Evolutionary conservation across 129 eudicot genomes (phyloP).

Genomic region (Artemisia tridentata): DNA sequence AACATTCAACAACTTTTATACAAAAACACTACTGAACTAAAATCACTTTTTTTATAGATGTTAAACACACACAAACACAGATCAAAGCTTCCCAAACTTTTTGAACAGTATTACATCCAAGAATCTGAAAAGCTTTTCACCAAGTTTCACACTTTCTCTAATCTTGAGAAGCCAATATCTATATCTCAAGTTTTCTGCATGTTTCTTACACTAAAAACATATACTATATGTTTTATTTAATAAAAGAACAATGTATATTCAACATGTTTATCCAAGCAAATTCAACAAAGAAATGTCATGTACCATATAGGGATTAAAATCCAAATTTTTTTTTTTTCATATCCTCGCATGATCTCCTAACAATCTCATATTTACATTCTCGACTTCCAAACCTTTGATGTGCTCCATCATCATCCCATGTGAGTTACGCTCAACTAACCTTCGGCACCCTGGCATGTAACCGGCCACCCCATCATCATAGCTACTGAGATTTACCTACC

Average conservation of each 20-base stretch:
- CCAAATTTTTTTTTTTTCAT: no score
- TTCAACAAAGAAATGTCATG: conserved; percentile 59
- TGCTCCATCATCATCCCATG: conserved; percentile 93
- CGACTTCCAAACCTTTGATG: conserved; percentile 63
- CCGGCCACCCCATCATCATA: conserved; percentile 74
- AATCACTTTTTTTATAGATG: no score
- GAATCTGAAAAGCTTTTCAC: no score
- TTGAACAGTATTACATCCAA: no score
- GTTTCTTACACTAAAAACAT: background rate
- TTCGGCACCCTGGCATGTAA: conserved; percentile 90
- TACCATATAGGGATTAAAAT: conserved; percentile 75
- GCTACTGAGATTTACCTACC: no score
- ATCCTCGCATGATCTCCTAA: conserved; percentile 42
- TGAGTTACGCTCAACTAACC: conserved; percentile 69
- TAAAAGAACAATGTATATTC: background rate
- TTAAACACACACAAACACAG: no score
- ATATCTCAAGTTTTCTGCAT: background rate
- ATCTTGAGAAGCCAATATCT: no score
- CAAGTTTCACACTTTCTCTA: no score
- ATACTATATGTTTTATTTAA: background rate
- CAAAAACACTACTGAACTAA: no score
- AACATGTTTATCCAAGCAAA: conserved; percentile 35
- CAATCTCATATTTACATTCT: conserved; percentile 79
- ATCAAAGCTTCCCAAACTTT: no score
- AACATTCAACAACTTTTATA: no score